Base-by-base conservation (phyloP, 2,329 filamentous ascomycete genomes). In the Pestalotiopsis sp. region DNA sequence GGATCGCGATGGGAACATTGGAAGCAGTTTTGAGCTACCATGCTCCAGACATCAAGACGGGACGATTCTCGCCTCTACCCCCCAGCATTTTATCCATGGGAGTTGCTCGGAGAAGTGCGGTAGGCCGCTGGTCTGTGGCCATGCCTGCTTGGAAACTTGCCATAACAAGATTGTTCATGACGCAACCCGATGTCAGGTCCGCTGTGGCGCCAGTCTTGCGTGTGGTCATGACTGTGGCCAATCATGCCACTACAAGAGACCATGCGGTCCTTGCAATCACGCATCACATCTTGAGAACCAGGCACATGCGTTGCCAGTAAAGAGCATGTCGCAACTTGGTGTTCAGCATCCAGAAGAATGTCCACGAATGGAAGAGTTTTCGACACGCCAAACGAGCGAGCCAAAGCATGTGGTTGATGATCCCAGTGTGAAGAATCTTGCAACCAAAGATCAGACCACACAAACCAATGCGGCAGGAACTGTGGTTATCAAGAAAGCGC, bases 61-160 rank as follows among this genome's bases (percentile, higher is more conserved):
- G 0, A 73, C 77, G 0, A 86, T 92, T 12, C n/a, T 74, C 1
- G 87, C 88, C 2, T 83, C 83, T 0, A 72, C 78, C 1, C 86
- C 90, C 0, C 86, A 90, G 1, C 83, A 92, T 69, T 92, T 93
- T 71, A 68, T 80, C 0, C 90, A 92, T 75, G 89, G 89, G 56
- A 91, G 91, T 0, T 92, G 90, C 71, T 74, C 75, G 58, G 74
- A 83, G 14, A 77, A 77, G 1, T 92, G 90, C 70, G 80, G 82
- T 74, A 70, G 77, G 82, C 68, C 85, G 75, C 77, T 87, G 7
- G 39, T 73, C 0, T 88, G 86, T 67, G 85, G 85, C 0, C 86
- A 88, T 72, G 66, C 74, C 1, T 88, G 86, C 66, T 70, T 72
- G 4, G 80, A 79, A 7, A 78, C 76, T 36, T 88, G 86, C 68